Percentiles rank a stretch among this genome's conserved stretches.
Conservation (phyloP, 2,329 filamentous ascomycete genomes). For the Colletotrichum sidae region DNA sequence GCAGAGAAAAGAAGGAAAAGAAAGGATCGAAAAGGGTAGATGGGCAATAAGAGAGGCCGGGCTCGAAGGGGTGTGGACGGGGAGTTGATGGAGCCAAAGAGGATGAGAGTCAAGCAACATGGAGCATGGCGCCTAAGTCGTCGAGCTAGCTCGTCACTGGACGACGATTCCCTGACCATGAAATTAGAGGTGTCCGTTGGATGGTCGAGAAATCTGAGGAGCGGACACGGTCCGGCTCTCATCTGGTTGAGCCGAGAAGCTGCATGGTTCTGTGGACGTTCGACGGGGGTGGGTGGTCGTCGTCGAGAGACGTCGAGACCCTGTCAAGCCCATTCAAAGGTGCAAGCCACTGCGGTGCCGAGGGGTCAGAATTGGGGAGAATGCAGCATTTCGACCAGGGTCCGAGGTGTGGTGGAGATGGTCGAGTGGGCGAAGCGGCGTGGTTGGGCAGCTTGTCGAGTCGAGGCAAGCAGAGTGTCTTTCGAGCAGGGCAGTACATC, state of each 20-base stretch:
- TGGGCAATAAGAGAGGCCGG: slow-evolving; percentile 38
- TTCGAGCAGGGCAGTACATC: slow-evolving; percentile 34
- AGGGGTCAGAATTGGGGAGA: slow-evolving; percentile 36
- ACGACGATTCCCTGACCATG: slow-evolving; percentile 51
- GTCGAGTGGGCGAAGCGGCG: slow-evolving; percentile 12
- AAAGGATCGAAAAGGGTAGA: slow-evolving; percentile 39
- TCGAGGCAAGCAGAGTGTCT: slow-evolving; percentile 28
- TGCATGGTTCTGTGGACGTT: slow-evolving; percentile 33
- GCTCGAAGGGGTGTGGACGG: slow-evolving; percentile 40
- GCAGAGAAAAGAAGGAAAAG: slow-evolving; percentile 36
- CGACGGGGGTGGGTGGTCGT: slow-evolving; percentile 6
- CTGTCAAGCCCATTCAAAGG: slow-evolving; percentile 28
- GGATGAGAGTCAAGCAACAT: slow-evolving; percentile 47
- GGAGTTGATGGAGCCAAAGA: slow-evolving; percentile 52
- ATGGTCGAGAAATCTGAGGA: slow-evolving; percentile 35
- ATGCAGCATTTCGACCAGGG: slow-evolving; percentile 30
- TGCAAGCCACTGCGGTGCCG: slow-evolving; percentile 38
- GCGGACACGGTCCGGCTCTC: slow-evolving; percentile 38
- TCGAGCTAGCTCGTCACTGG: slow-evolving; percentile 57
- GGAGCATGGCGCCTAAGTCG: slow-evolving; percentile 57
- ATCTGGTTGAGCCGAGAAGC: slow-evolving; percentile 38
- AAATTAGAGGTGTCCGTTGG: slow-evolving; percentile 53
- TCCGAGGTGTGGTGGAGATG: slow-evolving; percentile 26
- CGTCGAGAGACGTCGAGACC: slow-evolving; percentile 27
- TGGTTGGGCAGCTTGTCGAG: slow-evolving; percentile 36